These are phyloP conservation scores for Plasmodium billcollinsi DNA, from an alignment of 169 alveolate genomes.

Conservation along the genomic window DNA sequence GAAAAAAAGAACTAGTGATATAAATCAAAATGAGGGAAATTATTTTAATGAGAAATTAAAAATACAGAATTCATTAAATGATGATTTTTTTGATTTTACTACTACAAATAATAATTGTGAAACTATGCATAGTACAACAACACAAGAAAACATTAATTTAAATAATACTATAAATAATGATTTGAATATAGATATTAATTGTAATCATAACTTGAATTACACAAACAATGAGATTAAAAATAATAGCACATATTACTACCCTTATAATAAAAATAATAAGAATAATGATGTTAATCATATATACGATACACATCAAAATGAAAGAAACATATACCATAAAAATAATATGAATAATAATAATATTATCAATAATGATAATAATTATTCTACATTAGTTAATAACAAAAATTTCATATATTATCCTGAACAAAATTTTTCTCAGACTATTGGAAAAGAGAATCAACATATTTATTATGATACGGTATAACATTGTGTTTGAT, in stretches of 20 bases:
- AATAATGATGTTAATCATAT: background rate
- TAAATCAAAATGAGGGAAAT: too few species aligned
- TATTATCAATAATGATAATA: too few species aligned
- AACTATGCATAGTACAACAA: conserved; percentile 10
- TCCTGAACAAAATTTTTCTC: conserved; percentile 26
- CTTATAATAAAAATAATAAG: background rate
- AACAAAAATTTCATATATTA: conserved; percentile 24
- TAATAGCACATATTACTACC: background rate
- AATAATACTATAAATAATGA: conserved; percentile 26
- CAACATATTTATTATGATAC: conserved; percentile 38
- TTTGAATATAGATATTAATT: conserved; percentile 1
- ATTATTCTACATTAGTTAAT: background rate
- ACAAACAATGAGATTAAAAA: background rate
- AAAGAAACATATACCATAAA: conserved; percentile 1
- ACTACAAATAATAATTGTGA: background rate
- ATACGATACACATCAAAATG: background rate
- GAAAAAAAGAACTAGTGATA: too few species aligned
- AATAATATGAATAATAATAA: background rate
- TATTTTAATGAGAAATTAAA: conserved; percentile 18
- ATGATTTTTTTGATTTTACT: conserved; percentile 2
- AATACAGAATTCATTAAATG: background rate
- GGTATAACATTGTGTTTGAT: conserved; percentile 4
- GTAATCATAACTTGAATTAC: background rate
- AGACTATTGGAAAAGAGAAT: conserved; percentile 23
- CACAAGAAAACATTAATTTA: background rate